A percentile compares a stretch with the other conserved stretches of the same genome.
These are phyloP conservation scores for Aspergillus ochraceoroseus DNA, from an alignment of 2,329 filamentous ascomycete genomes.

Conservation along the genomic window DNA sequence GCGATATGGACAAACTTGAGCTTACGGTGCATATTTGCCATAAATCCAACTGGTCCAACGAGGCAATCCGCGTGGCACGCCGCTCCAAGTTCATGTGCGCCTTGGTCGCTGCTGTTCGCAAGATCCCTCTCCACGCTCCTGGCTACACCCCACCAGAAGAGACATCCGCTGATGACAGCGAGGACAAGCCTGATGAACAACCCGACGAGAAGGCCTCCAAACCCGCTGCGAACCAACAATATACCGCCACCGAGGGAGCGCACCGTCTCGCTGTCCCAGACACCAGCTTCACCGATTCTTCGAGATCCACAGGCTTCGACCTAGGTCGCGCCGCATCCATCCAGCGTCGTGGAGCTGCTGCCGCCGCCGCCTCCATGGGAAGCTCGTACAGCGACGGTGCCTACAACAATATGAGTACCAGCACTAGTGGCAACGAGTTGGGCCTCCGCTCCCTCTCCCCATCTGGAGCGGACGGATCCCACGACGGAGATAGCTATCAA, in stretches of 20 bases:
- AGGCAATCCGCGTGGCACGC: slow-evolving; percentile 70
- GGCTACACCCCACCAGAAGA: slow-evolving; percentile 49
- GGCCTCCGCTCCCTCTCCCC: slow-evolving; percentile 25
- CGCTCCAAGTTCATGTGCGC: slow-evolving; percentile 98
- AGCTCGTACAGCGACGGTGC: slow-evolving; percentile 27
- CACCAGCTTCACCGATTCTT: slow-evolving; percentile 9
- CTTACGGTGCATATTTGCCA: slow-evolving; percentile 80
- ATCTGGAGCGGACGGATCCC: slow-evolving; percentile 24
- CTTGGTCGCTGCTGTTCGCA: slow-evolving; percentile 75
- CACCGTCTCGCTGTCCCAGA: slow-evolving; percentile 10
- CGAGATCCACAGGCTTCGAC: slow-evolving; percentile 33
- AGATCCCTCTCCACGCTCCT: slow-evolving; percentile 77
- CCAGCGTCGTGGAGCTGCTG: slow-evolving; percentile 31
- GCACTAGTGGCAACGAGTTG: neutral
- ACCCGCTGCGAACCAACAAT: slow-evolving; percentile 8
- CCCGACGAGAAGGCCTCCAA: slow-evolving; percentile 55
- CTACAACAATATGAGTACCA: slow-evolving; percentile 1
- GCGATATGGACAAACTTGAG: slow-evolving; percentile 80
- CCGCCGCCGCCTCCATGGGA: slow-evolving; percentile 13
- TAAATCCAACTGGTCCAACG: slow-evolving; percentile 91
- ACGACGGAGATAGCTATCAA: slow-evolving; percentile 28
- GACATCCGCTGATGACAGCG: slow-evolving; percentile 31
- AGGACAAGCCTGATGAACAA: slow-evolving; percentile 55
- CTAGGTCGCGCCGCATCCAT: slow-evolving; percentile 24
- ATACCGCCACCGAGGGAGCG: slow-evolving; percentile 14